Base-by-base conservation (phyloP, 1,284 basidiomycete genomes). In the Ceratobasidium sp. region DNA sequence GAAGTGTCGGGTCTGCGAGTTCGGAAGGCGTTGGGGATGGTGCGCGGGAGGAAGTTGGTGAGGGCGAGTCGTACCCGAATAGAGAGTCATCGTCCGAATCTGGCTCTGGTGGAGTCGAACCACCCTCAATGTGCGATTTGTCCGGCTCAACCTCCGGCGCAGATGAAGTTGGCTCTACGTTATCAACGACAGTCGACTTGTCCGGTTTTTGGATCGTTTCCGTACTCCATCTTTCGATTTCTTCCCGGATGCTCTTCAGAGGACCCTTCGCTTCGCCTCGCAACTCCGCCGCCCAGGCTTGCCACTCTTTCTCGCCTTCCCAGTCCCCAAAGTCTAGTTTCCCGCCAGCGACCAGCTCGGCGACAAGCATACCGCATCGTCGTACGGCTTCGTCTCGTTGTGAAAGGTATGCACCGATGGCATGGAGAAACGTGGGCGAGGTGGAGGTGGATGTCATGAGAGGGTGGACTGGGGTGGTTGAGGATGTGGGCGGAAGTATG, bases 341-440 rank as follows among this genome's bases (percentile, higher is more conserved):
- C 83, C 93, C 93, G 0, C 90, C 88, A 0, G 94, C 93, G 15
- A 94, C 88, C 68, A 93, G 86, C 84, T 99, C 97, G 0, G 95
- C 97, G 0, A 92, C 91, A 13, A 99, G 89, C 96, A 99, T 98
- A 1, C 97, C 97, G 80, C 96, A 93, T n/a, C 93, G 88, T 1
- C 97, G 91, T 15, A 98, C 89, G 1, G 90, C 88, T 3, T 88
- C 85, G 78, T 97, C 95, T 3, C 93, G 86, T 81, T 98, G 96
- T 0, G 88, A 88, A 57, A 98, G 91, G 82, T 96, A 97, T 6
- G 85, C 85, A 10, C 93, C 90, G 42, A 98, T 89, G 5, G 92
- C 91, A 26, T 88, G 87, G 77, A 99, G 89, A 82, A 99, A 93
- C 0, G 86, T 79, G 0, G 91, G 85, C 0, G 91, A 92, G 61